A percentile compares a stretch with the other conserved stretches of the same genome.
Conservation (phyloP, 2,329 filamentous ascomycete genomes). For the Byssothecium circinans region DNA sequence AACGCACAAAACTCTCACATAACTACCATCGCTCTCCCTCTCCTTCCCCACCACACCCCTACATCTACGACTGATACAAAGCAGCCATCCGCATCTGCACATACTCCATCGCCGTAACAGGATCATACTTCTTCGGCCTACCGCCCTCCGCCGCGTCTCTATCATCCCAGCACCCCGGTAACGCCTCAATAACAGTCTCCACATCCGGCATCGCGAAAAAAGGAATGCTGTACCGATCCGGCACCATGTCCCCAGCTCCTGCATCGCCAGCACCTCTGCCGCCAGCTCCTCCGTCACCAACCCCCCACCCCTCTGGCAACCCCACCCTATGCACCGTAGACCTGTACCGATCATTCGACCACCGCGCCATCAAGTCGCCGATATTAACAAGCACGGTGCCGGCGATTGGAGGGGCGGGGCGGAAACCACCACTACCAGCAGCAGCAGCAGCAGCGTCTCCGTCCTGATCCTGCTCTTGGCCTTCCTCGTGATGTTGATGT, state of each 20-base stretch:
- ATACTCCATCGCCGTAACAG: slow-evolving; percentile 43
- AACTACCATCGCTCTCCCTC: background rate
- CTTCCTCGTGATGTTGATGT: too few relatives aligned
- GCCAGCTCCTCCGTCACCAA: slow-evolving; percentile 2
- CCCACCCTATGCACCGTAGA: slow-evolving; percentile 46
- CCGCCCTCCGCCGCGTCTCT: too few relatives aligned
- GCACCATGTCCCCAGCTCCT: slow-evolving; percentile 23
- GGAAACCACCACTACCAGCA: slow-evolving; percentile 38
- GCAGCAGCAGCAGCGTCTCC: too few relatives aligned
- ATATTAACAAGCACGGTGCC: slow-evolving; percentile 45
- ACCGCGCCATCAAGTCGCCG: slow-evolving; percentile 45
- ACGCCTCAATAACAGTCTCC: slow-evolving; percentile 44
- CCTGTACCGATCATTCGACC: slow-evolving; percentile 42
- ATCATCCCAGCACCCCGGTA: slow-evolving; percentile 34
- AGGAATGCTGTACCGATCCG: slow-evolving; percentile 45
- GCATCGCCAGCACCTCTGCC: slow-evolving; percentile 8
- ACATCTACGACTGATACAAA: slow-evolving; percentile 13
- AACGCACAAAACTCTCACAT: too few relatives aligned
- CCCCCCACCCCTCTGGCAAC: slow-evolving; percentile 20
- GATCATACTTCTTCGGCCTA: slow-evolving; percentile 44
- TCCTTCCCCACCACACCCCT: background rate
- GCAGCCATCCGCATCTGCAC: slow-evolving; percentile 27
- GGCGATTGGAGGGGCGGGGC: slow-evolving; percentile 31
- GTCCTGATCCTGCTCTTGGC: too few relatives aligned
- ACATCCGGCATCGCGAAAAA: slow-evolving; percentile 46